A percentile compares a stretch with the other conserved stretches of the same genome.
Evolutionary conservation across 768 basidiomycete species (phyloP).

Genomic region (Chlorophyllum brunneum): DNA sequence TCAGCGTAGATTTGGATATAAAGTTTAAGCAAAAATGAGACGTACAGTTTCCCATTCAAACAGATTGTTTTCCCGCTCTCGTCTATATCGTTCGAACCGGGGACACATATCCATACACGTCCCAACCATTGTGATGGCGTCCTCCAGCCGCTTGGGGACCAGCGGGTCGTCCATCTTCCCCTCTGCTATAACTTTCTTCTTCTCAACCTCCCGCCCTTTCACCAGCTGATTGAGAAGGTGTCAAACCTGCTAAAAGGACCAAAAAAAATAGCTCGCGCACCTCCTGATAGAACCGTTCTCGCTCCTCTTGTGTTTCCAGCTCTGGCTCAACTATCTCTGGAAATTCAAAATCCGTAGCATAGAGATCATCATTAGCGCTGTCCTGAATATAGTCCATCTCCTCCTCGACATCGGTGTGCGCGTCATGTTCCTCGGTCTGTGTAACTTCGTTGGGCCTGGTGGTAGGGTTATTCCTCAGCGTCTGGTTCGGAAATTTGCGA

Average conservation of each 20-base stretch:
- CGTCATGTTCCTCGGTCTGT: conserved; percentile 29
- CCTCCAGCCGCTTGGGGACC: conserved; percentile 74
- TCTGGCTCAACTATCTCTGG: conserved; percentile 44
- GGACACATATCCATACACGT: conserved; percentile 96
- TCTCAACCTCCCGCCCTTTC: conserved; percentile 68
- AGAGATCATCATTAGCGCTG: conserved; percentile 15
- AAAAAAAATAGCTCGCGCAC: conserved; percentile 34
- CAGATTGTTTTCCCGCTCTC: conserved; percentile 86
- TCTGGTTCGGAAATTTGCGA: conserved; percentile 38
- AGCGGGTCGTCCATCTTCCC: conserved; percentile 88
- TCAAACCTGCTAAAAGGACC: conserved; percentile 15
- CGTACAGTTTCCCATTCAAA: conserved; percentile 83
- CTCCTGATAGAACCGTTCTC: conserved; percentile 69
- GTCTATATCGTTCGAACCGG: conserved; percentile 85
- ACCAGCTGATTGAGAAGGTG: conserved; percentile 45
- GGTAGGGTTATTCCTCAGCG: conserved; percentile 30
- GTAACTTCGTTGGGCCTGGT: conserved; percentile 23
- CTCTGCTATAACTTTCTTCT: conserved; percentile 69
- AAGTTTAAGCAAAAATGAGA: conserved; percentile 25
- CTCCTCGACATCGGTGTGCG: conserved; percentile 28
- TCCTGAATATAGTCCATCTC: conserved; percentile 25
- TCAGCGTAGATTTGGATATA: conserved; percentile 36
- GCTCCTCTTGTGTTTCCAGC: conserved; percentile 57
- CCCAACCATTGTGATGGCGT: conserved; percentile 90
- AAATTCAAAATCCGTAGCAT: conserved; percentile 11